Base-by-base conservation (phyloP, 2,329 filamentous ascomycete species). In the Fusarium sp. region DNA sequence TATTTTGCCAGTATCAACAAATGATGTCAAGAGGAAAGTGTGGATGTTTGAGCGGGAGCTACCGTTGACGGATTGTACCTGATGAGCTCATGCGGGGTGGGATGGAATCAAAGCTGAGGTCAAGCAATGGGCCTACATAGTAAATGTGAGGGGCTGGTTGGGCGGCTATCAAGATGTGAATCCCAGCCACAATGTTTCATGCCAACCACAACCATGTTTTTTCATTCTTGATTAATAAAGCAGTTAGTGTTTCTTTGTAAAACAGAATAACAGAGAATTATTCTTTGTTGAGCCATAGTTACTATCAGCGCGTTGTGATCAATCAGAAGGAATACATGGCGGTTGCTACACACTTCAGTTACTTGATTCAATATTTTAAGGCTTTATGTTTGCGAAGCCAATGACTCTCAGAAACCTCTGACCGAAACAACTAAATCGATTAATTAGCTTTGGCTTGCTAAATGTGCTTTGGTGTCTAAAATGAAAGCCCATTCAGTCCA, bases 41-140 rank as follows among this genome's bases (percentile, higher is more conserved):
- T n/a, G 38, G 36, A 54, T 57, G 62, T 45, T 45, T 20, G 38
- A 51, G 34, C 58, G 57, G 67, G 62, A 70, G 58, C 54, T 47
- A 33, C 63, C 63, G 54, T 57, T 47, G 49, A 41, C 51, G 34
- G 53, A 34, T 10, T n/a, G 62, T 59, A 30, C 31, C 46, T 49
- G n/a, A 16, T 23, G 23, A 64, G 26, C 53, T 33, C 40, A 63
- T 67, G 66, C 41, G 56, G 66, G 65, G 23, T 23, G 23, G 23
- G 6, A 62, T 36, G 18, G 36, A 20, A 54, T 31, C 36, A 23
- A 47, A 38, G 45, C 56, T 62, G 58, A 54, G 45, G 36, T 42
- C 2, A 47, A 47, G 42, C 26, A 47, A 46, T n/a, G 23, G 23
- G 23, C 23, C 23, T 23, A 6, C 23, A 23, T 23, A 23, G n/a